Evolutionary conservation across 495 filamentous ascomycete genomes (phyloP).

Genomic region (Aspergillus sparsus): DNA sequence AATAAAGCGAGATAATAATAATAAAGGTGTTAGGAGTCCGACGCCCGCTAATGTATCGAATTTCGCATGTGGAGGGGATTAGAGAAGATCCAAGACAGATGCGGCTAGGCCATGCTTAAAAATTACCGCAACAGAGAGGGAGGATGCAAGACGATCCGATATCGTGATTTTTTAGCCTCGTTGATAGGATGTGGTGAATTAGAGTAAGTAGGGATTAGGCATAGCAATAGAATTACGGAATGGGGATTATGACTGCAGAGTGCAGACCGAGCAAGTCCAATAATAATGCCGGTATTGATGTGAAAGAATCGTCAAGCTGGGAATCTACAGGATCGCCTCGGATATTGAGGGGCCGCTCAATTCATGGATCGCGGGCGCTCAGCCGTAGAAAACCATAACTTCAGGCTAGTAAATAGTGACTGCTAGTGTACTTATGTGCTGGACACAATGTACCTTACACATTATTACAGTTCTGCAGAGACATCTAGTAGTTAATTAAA

Average conservation of each 20-base stretch:
- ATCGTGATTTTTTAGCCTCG: too few relatives aligned
- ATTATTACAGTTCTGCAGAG: too few relatives aligned
- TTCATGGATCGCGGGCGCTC: conserved; percentile 9
- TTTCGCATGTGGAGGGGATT: conserved; percentile 18
- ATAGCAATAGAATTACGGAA: neutral
- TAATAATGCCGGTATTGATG: neutral
- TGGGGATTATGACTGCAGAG: neutral
- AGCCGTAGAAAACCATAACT: neutral
- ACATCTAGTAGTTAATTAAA: too few relatives aligned
- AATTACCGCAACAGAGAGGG: conserved; percentile 16
- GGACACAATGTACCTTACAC: too few relatives aligned
- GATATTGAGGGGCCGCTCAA: conserved; percentile 17
- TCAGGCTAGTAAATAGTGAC: too few relatives aligned
- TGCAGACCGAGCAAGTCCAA: neutral
- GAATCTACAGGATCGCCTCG: conserved; percentile 17
- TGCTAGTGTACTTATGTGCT: too few relatives aligned
- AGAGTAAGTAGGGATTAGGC: too few relatives aligned
- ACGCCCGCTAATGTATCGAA: conserved; percentile 21
- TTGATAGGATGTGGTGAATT: too few relatives aligned
- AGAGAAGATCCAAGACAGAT: conserved; percentile 1
- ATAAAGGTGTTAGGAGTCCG: conserved; percentile 15
- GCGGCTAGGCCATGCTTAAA: conserved; percentile 15
- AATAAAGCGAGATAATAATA: neutral
- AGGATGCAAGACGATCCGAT: conserved; percentile 1
- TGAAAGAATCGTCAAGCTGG: conserved; percentile 9